phyloP scores from a whole-genome alignment of 495 filamentous ascomycete species.

The Talaromyces thailandensis region DNA sequence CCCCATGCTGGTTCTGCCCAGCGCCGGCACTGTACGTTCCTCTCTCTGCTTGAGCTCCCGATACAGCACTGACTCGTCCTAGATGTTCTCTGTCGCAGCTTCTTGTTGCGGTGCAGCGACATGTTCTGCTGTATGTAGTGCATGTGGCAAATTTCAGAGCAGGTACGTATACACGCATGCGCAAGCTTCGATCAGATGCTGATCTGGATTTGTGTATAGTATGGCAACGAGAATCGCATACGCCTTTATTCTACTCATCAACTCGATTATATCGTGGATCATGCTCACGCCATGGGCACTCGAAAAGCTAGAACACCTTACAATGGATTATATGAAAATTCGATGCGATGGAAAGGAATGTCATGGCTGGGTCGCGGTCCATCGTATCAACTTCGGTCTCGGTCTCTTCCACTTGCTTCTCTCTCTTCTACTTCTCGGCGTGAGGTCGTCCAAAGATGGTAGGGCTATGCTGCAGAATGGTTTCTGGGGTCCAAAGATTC shows the following conservation, averaged over 20 bases:
- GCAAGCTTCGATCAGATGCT: constrained; percentile 7
- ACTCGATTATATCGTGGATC: constrained; percentile 95
- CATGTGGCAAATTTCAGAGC: constrained; percentile 93
- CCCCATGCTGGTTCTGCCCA: constrained; percentile 80
- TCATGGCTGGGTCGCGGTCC: constrained; percentile 91
- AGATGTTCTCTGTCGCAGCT: constrained; percentile 68
- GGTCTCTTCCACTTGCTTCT: constrained; percentile 87
- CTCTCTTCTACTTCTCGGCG: constrained; percentile 75
- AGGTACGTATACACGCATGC: constrained; percentile 47
- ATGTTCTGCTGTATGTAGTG: constrained; percentile 86
- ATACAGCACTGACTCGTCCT: constrained; percentile 15
- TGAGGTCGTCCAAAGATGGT: constrained; percentile 76
- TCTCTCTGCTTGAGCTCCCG: background rate
- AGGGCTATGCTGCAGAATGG: constrained; percentile 90
- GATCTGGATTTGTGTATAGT: constrained; percentile 33
- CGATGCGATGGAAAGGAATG: constrained; percentile 84
- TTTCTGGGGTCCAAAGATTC: constrained; percentile 81
- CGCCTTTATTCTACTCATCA: constrained; percentile 88
- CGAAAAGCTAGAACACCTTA: constrained; percentile 84
- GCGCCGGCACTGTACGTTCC: constrained; percentile 68
- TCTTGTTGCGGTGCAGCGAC: constrained; percentile 95
- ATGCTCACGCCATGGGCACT: constrained; percentile 99
- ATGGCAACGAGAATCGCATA: constrained; percentile 97
- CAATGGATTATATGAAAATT: constrained; percentile 91
- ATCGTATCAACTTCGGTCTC: constrained; percentile 95